Base-by-base conservation (phyloP, 805 yeast species). In the Grigorovia transvaalensis region DNA sequence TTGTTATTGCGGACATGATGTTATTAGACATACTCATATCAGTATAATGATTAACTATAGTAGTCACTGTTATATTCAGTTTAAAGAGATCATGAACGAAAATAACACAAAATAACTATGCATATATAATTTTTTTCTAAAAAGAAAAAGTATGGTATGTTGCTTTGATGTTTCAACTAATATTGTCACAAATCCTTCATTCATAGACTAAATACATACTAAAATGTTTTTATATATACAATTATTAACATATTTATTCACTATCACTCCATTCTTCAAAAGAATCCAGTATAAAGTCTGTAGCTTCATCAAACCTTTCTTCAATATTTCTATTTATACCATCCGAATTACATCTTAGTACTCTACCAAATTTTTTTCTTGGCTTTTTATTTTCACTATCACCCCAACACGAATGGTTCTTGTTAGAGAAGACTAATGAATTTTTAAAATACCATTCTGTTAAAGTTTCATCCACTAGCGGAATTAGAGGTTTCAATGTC, bases 371-470 rank as follows among this genome's bases (percentile, higher is more conserved):
- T 67, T 89, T 91, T 67, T 87, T 82, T 64, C 98, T 79, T 42
- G 96, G 96, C 63, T 83, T 78, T 62, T 88, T 88, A 33, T 64
- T 67, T 48, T 74, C 77, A 41, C 64, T 64, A 11, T 75, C 73
- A 29, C 81, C 84, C 97, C 97, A 91, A 57, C 93, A 85, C 6
- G 85, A 74, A 66, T 93, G 95, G 53, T 76, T 76, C 50, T 74
- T 71, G 49, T 88, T 76, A 3, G 96, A 80, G 67, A 89, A 90
- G 0, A 91, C 79, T 29, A 91, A 76, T 1, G 96, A 88, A 60
- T 87, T 85, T 56, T 82, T 81, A 71, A 81, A 89, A 68, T 82
- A 93, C 96, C 97, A 90, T 62, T 90, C 96, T 17, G 86, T 78
- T 70, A 90, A 77, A 9, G 85, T 80, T 67, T 93, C 98, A 66